phyloP scores from a whole-genome alignment of 140 eudicot genomes.

The Stevia rebaudiana region DNA sequence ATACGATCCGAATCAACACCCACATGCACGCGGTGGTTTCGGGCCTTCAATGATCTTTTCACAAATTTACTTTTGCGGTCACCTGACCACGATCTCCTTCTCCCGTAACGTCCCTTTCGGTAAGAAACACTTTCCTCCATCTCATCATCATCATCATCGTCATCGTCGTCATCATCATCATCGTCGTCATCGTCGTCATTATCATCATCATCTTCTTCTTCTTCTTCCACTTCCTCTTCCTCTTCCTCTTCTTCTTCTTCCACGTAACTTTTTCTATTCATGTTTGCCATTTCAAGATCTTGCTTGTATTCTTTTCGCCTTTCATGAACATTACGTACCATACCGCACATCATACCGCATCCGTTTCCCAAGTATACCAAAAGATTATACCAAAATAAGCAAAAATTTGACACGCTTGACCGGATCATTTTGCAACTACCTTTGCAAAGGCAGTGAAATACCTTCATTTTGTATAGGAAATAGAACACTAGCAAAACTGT shows the following conservation, averaged over 20 bases:
- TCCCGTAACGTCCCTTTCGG: slow-evolving; percentile 3
- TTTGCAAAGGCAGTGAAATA: slow-evolving; percentile 25
- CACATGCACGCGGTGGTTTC: slow-evolving; percentile 30
- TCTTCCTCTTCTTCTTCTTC: slow-evolving; percentile 12
- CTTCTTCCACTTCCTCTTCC: too few species aligned
- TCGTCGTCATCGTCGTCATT: neutral
- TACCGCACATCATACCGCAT: slow-evolving; percentile 5
- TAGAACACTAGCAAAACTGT: slow-evolving; percentile 34
- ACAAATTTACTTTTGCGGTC: slow-evolving; percentile 27
- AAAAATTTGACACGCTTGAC: neutral
- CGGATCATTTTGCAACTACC: slow-evolving; percentile 10
- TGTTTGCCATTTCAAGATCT: slow-evolving; percentile 28
- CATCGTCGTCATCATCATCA: too few species aligned
- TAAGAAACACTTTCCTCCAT: slow-evolving; percentile 20
- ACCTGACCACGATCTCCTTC: slow-evolving; percentile 16
- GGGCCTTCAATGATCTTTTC: slow-evolving; percentile 31
- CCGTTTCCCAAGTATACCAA: too few species aligned
- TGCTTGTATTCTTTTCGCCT: slow-evolving; percentile 13
- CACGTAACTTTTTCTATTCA: neutral
- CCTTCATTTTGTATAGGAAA: slow-evolving; percentile 19
- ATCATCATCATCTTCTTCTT: too few species aligned
- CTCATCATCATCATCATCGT: neutral
- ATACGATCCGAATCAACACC: slow-evolving; percentile 29
- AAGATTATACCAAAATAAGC: slow-evolving; percentile 12
- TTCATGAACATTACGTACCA: neutral